Base-by-base conservation (phyloP, 2,329 filamentous ascomycete genomes). In the Curvularia sp. region DNA sequence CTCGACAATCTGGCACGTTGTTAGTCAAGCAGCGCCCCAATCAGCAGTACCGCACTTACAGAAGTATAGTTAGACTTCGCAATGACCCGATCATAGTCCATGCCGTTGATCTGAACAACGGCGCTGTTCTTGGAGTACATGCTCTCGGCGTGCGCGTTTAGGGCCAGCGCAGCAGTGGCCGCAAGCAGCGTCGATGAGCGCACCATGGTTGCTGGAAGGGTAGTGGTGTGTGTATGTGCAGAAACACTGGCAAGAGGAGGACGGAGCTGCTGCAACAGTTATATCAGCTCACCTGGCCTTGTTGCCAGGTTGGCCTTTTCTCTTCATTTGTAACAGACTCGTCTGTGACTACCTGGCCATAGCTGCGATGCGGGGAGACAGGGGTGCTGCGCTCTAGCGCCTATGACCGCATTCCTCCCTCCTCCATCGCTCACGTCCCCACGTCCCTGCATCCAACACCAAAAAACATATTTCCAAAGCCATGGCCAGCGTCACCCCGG, bases 31-130 rank as follows among this genome's bases (percentile, higher is more conserved):
- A n/a, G 9, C 2, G 12, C n/a, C 10, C 28, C 22, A 48, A 2
- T 4, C 10, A 22, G n/a, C 4, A 30, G 20, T 3, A 6, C 2
- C 10, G 28, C 4, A 66, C 89, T 77, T 85, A 97, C 93, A 52
- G 93, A 93, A 42, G 93, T 96, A 78, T 98, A 84, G 75, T 97
- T 97, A 28, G 93, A 97, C 74, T 91, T 88, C 47, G 90, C 87
- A 77, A 99, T 93, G 65, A 97, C 81, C 62, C 84, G 86, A 74
- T 94, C 88, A 78, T 96, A 98, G 71, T 84, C 90, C 78, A 89
- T 91, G 57, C 84, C 85, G 70, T 90, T 88, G 64, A 98, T 81
- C 77, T 96, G 92, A 43, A 98, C 77, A 43, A 99, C 95, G 12
- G 91, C 88, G 1, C 93, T 97, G 76, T 85, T 91, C 81, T 94